Evolutionary conservation across 208 protist genomes (phyloP), one percentile per base, ranked within the genome.

Genomic region (Leishmania aethiopica): DNA sequence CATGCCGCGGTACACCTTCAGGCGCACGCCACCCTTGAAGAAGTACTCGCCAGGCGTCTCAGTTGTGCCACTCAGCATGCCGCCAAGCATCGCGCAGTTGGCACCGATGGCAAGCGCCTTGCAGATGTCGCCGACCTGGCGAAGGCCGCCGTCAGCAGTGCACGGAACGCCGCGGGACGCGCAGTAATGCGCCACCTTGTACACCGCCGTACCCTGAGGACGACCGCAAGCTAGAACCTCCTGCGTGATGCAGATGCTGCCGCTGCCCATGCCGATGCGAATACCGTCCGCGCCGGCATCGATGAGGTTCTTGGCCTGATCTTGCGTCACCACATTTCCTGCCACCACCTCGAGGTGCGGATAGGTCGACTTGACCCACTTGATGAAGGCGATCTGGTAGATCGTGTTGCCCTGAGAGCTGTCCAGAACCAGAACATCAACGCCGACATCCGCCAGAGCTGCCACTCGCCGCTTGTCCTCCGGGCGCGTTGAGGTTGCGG

Each of bases 211-310:
- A 28, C 93, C 97, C 89, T 99, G 99, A 64, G 99, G 98, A 28
- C 98, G 94, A 42, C 98, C 98, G 66, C 95, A 99, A 60, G 96
- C 98, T 76, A 97, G 93, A 47, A 99, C 89, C 87, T 99, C 97
- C 89, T 99, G 98, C 42, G 99, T 99, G 79, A 98, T 99, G 96
- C 98, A 99, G 88, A 99, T 99, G 81, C 97, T 99, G 40, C 99
- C 99, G 55, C 94, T 96, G 80, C 99, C 99, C 98, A 99, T 99
- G 62, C 99, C 99, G 45, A 99, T 97, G 81, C 98, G 97, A 22
- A 99, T 92, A 45, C 86, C 97, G 85, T 99, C 99, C 17, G 97
- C 98, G 59, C 99, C 99, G 45, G 98, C 98, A 78, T 98, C 94
- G 72, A 99, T 99, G 15, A 99, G 91, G 83, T 99, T 96, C 90